Percentiles rank a stretch among this genome's conserved stretches.
phyloP scores from a whole-genome alignment of 148 eudicot genomes.

The Talinum fruticosum region DNA sequence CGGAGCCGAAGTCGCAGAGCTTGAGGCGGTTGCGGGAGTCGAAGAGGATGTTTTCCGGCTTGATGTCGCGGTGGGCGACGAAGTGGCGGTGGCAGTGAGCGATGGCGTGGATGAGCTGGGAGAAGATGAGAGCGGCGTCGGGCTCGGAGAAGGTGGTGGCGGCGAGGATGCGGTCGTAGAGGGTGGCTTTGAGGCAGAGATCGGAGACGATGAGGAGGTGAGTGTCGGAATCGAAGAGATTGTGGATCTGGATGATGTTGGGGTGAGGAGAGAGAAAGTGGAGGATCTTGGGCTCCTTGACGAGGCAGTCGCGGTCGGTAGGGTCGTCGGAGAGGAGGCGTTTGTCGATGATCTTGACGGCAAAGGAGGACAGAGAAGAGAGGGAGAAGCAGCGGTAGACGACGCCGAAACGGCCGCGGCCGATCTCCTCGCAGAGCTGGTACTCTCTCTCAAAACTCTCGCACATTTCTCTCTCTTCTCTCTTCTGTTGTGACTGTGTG shows the following conservation, averaged over 20 bases:
- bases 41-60: constrained; percentile 79
- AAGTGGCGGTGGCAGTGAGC: constrained; percentile 65
- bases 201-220: constrained; percentile 41
- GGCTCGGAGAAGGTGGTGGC: constrained; percentile 34
- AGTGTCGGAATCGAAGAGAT: constrained; percentile 36
- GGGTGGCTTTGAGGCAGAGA: constrained; percentile 27
- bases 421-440: constrained; percentile 72
- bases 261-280: constrained; percentile 42
- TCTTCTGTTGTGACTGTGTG: too few species aligned
- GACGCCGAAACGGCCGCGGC: constrained; percentile 79
- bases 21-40: constrained; percentile 48
- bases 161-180: constrained; percentile 35
- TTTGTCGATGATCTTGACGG: constrained; percentile 72
- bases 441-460: constrained; percentile 50
- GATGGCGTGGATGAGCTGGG: constrained; percentile 47
- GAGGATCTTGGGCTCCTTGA: constrained; percentile 42
- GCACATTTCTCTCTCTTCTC: constrained; percentile 35
- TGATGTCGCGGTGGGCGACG: constrained; percentile 76
- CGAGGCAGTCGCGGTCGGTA: constrained; percentile 49
- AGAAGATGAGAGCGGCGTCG: constrained; percentile 44
- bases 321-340: constrained; percentile 42
- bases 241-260: constrained; percentile 37
- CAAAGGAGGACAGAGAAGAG: constrained; percentile 31
- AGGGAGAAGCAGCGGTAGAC: constrained; percentile 67
- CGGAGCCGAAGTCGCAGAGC: constrained; percentile 80